phyloP scores from a whole-genome alignment of 2,329 filamentous ascomycete genomes.

The Waltergamsia citrina region DNA sequence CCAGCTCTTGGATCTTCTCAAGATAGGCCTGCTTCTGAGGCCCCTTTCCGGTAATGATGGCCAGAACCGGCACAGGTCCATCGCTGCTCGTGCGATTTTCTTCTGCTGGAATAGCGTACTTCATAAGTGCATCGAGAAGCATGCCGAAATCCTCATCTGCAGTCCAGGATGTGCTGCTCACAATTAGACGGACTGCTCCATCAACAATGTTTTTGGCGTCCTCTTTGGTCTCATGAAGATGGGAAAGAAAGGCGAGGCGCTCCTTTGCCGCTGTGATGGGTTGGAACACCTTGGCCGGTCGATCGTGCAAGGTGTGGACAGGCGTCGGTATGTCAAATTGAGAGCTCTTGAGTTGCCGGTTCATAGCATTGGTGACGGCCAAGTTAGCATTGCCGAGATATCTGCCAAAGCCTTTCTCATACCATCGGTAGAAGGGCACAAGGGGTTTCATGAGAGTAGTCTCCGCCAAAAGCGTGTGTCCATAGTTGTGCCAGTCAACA shows the following conservation, averaged over 20 bases:
- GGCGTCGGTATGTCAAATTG: conserved; percentile 58
- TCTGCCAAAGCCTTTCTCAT: conserved; percentile 65
- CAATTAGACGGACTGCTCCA: conserved; percentile 57
- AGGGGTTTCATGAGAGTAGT: conserved; percentile 58
- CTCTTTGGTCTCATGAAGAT: conserved; percentile 53
- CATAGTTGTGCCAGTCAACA: conserved; percentile 99
- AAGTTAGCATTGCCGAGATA: conserved; percentile 64
- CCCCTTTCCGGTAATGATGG: conserved; percentile 90
- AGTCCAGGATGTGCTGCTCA: conserved; percentile 96
- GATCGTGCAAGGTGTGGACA: conserved; percentile 71
- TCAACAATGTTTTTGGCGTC: conserved; percentile 49
- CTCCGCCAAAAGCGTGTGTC: conserved; percentile 78
- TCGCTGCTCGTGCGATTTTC: conserved; percentile 26
- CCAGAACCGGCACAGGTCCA: conserved; percentile 57
- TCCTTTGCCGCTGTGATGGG: conserved; percentile 44
- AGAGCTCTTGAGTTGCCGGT: conserved; percentile 51
- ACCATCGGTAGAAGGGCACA: conserved; percentile 66
- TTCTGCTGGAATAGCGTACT: conserved; percentile 48
- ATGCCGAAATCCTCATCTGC: conserved; percentile 91
- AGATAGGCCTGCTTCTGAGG: conserved; percentile 74
- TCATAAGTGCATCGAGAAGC: conserved; percentile 70
- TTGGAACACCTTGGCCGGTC: conserved; percentile 74
- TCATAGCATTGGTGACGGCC: conserved; percentile 87
- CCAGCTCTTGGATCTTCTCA: conserved; percentile 51
- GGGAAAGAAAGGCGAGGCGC: conserved; percentile 50